phyloP scores from a whole-genome alignment of 495 filamentous ascomycete species.

The Aspergillus affinis region DNA sequence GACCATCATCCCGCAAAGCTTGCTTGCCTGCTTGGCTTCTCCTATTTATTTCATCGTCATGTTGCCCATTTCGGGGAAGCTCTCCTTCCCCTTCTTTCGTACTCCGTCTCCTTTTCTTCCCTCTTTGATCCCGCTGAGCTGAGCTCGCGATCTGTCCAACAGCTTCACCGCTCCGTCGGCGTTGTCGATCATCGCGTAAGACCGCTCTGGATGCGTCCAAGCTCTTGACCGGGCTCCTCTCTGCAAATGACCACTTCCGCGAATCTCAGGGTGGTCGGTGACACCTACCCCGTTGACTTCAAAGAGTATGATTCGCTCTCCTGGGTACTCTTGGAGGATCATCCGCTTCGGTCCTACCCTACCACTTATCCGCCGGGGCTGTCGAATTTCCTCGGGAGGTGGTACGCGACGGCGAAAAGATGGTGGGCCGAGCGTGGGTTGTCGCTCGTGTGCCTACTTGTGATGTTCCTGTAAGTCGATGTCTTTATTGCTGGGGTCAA shows the following conservation, averaged over 20 bases:
- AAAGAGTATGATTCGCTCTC: slow-evolving; percentile 32
- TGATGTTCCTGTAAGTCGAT: slow-evolving; percentile 35
- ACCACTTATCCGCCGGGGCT: slow-evolving; percentile 36
- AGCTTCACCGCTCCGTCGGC: background rate
- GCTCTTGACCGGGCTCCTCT: background rate
- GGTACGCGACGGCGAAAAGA: slow-evolving; percentile 10
- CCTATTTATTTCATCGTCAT: slow-evolving; percentile 7
- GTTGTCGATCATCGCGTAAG: background rate
- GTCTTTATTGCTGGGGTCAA: background rate
- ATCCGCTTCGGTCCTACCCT: slow-evolving; percentile 41
- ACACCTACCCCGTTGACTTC: slow-evolving; percentile 11
- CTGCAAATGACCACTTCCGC: slow-evolving; percentile 6
- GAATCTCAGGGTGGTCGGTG: slow-evolving; percentile 3
- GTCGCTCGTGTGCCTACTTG: slow-evolving; percentile 27
- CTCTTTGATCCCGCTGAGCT: background rate
- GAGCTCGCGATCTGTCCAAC: background rate
- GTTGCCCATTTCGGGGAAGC: background rate
- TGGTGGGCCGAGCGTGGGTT: slow-evolving; percentile 27
- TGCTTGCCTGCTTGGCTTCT: background rate
- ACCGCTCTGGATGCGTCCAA: background rate
- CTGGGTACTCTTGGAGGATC: slow-evolving; percentile 38
- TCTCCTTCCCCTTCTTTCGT: background rate
- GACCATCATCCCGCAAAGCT: slow-evolving; percentile 13
- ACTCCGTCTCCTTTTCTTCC: background rate
- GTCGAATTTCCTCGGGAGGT: slow-evolving; percentile 17